Evolutionary conservation across 2,329 filamentous ascomycete species (phyloP), one percentile per base, ranked within the genome.

Genomic region (Pyrenochaeta sp.): DNA sequence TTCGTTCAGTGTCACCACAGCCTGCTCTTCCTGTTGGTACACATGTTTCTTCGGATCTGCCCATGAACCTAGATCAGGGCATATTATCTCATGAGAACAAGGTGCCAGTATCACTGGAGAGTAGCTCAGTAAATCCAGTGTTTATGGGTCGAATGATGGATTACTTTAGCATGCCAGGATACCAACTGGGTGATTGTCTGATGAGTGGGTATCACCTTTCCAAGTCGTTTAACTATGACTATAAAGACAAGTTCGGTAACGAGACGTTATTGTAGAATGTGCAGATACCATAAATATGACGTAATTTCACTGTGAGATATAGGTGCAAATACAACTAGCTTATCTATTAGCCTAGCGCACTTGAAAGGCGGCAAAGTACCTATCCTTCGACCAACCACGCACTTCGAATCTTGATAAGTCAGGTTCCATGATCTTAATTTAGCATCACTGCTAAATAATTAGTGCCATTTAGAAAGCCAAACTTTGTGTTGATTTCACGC

Each of bases 131-230:
- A 1, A 66, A 64, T 37, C 68, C 69, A 0, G 58, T 73, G 1
- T 49, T 60, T 20, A 73, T 74, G 67, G 70, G 73, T 0, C 52
- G 67, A 15, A 71, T 71, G 69, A 56, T 71, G 29, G 66, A 65
- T 17, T 74, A 69, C 36, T 75, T 73, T 48, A 67, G 56, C 11
- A 70, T 67, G 18, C 71, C 70, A 0, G 67, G 67, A 2, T 75
- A 75, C 32, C 66, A 71, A 36, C 58, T 74, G 1, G 71, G 73
- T 0, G 69, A 73, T 47, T 67, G 72, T 27, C 41, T 75, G 18
- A 47, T 56, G 7, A 64, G 64, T 20, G 58, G 56, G 2, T 72
- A 72, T 50, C 54, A 60, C n/a, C 47, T 48, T 9, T 51, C 56
- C 18, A 30, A 58, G 48, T 48, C 53, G 35, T 32, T 44, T 1